A percentile compares a stretch with the other conserved stretches of the same genome.
phyloP scores from a whole-genome alignment of 305 asterid genomes.

The Fraxinus floribunda region DNA sequence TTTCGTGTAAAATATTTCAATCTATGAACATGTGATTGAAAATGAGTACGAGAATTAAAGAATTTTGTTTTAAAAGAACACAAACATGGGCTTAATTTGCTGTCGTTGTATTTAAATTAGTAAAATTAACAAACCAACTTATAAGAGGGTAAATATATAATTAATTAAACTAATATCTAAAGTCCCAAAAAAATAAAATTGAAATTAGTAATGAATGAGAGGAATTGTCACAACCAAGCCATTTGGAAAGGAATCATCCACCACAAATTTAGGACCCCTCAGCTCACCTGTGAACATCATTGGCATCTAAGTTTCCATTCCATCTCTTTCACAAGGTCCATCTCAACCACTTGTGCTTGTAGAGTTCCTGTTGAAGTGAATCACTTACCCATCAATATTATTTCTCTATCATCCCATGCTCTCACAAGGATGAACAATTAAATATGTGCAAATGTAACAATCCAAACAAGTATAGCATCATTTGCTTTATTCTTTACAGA shows the following conservation, averaged over 20 bases:
- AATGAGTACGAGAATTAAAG: no score
- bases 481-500: neutral
- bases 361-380: constrained; percentile 21
- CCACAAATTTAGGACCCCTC: neutral
- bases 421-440: neutral
- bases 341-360: constrained; percentile 26
- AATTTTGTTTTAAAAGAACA: no score
- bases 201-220: constrained; percentile 18
- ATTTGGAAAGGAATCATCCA: neutral
- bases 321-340: constrained; percentile 32
- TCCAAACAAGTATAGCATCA: neutral
- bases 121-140: neutral
- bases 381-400: constrained; percentile 8
- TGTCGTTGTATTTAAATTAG: neutral
- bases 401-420: neutral
- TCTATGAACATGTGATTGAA: no score
- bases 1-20: no score
- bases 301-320: constrained; percentile 21
- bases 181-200: neutral
- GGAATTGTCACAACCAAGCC: constrained; percentile 28
- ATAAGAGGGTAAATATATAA: neutral
- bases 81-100: neutral
- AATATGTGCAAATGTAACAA: neutral
- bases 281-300: constrained; percentile 31
- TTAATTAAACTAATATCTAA: neutral